A percentile compares a stretch with the other conserved stretches of the same genome.
Evolutionary conservation across 1,284 basidiomycete species (phyloP).

Genomic region (Heterobasidion occidentale): DNA sequence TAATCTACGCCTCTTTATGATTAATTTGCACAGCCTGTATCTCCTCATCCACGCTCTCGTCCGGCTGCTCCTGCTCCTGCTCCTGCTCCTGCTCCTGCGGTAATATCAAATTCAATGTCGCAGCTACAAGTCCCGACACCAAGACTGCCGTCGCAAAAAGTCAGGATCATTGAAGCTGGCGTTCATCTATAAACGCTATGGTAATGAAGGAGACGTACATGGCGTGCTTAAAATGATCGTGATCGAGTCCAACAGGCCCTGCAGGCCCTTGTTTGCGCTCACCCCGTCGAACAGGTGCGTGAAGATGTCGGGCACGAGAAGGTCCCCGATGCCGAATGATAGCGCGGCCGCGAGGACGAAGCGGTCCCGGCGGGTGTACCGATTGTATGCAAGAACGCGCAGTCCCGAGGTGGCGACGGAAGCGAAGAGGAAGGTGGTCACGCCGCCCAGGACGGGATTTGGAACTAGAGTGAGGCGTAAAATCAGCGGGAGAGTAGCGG

Average conservation of each 20-base stretch:
- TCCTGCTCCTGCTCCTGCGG: slow-evolving; percentile 33
- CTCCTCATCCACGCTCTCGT: slow-evolving; percentile 3
- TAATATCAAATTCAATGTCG: slow-evolving; percentile 58
- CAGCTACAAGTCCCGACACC: slow-evolving; percentile 57
- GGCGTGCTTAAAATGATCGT: slow-evolving; percentile 73
- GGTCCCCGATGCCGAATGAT: slow-evolving; percentile 66
- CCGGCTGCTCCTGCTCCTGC: slow-evolving; percentile 4
- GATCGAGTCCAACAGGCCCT: slow-evolving; percentile 72
- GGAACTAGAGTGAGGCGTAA: slow-evolving; percentile 39
- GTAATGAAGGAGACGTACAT: slow-evolving; percentile 38
- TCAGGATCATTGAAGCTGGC: slow-evolving; percentile 3
- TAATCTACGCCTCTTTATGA: too few relatives aligned
- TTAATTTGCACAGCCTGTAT: too few relatives aligned
- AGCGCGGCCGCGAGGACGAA: slow-evolving; percentile 72
- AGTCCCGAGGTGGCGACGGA: slow-evolving; percentile 62
- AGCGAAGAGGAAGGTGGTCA: slow-evolving; percentile 70
- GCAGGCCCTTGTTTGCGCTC: slow-evolving; percentile 45
- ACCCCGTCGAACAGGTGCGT: slow-evolving; percentile 53
- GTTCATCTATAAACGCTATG: slow-evolving; percentile 1
- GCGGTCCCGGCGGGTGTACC: slow-evolving; percentile 66
- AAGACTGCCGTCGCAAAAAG: slow-evolving; percentile 36
- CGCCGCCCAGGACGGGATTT: slow-evolving; percentile 75
- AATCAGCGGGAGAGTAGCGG: background rate
- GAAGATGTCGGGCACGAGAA: slow-evolving; percentile 55
- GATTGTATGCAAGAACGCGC: slow-evolving; percentile 60